Evolutionary conservation across 176 grass and related monocot species (phyloP), one percentile per base, ranked within the genome.

Genomic region (Metroxylon sagu): DNA sequence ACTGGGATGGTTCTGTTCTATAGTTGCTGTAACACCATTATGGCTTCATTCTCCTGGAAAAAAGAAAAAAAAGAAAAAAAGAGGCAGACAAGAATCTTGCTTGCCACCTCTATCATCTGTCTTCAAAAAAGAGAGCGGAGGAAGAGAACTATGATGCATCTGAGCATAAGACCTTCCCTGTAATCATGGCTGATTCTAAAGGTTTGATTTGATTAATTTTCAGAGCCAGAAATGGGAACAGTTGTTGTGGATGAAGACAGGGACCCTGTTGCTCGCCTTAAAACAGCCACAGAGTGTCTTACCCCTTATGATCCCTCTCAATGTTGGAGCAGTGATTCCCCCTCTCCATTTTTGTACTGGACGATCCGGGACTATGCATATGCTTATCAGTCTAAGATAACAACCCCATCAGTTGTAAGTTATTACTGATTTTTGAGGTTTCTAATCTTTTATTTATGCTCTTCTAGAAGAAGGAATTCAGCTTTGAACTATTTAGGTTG

Each of bases 361-460:
- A 92, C 72, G 56, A 98, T 98, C 51, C 87, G 93, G 1, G 93
- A 98, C 67, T 98, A 85, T 69, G 87, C 93, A 0, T 74, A 92
- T 55, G 93, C 84, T 1, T 98, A 98, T 69, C 73, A 76, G n/a
- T 85, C 81, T 2, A 64, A 81, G 29, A 77, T 72, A 74, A 85
- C 87, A 2, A 92, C 84, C 1, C 93, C 93, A 16, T 85, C 67
- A 16, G 35, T 55, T 71, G 87, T 97, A 77, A 77, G 84, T 75
- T 19, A 21, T 55, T 43, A 50, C 4, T 26, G 15, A 39, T 54
- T 54, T 54, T 73, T 5, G 18, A 50, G 43, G 16, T 58, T 17
- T 51, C 10, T 19, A 4, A 4, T 5, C 18, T 59, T 48, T 49
- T 43, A 12, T 12, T 12, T 43, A 43, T 43, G 35, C 35, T 43